These are phyloP conservation scores for Inonotus obliquus DNA, from an alignment of 1,284 basidiomycete species.

Conservation along the genomic window DNA sequence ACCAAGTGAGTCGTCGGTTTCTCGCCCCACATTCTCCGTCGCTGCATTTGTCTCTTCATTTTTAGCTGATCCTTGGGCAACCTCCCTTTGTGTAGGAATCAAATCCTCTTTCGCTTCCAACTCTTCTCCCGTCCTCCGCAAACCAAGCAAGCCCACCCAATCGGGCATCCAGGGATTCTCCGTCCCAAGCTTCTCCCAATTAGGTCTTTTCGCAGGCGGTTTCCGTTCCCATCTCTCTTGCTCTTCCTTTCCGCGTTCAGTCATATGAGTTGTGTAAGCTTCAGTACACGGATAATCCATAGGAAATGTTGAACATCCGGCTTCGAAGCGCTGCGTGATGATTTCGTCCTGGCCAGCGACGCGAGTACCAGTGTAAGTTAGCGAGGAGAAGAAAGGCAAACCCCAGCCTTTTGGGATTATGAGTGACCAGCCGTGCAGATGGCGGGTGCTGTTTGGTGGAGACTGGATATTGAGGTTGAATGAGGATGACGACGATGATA, in stretches of 20 bases:
- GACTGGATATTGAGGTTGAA: not conserved
- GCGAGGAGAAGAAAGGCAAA: conserved; percentile 81
- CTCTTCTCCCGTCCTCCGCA: conserved; percentile 29
- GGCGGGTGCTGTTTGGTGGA: conserved; percentile 25
- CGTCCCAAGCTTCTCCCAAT: conserved; percentile 63
- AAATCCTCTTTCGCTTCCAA: conserved; percentile 30
- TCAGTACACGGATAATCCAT: conserved; percentile 64
- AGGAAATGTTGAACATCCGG: conserved; percentile 73
- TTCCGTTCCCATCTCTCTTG: conserved; percentile 68
- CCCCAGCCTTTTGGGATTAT: conserved; percentile 83
- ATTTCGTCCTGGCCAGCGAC: conserved; percentile 79
- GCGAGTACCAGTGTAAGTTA: conserved; percentile 75
- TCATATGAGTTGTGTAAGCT: conserved; percentile 49
- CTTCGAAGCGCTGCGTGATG: conserved; percentile 74
- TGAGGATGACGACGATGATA: conserved; percentile 21
- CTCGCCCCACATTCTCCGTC: conserved; percentile 13
- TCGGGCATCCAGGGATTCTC: conserved; percentile 71
- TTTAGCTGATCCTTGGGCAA: conserved; percentile 16
- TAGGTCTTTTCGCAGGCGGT: conserved; percentile 80
- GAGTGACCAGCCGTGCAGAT: conserved; percentile 80
- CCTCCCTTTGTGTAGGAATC: conserved; percentile 51
- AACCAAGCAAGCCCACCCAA: conserved; percentile 62
- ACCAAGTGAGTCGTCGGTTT: not conserved
- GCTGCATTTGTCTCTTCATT: not conserved
- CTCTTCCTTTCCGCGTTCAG: conserved; percentile 46